These are phyloP conservation scores for Lentithecium fluviatile DNA, from an alignment of 495 filamentous ascomycete genomes.

Conservation along the genomic window DNA sequence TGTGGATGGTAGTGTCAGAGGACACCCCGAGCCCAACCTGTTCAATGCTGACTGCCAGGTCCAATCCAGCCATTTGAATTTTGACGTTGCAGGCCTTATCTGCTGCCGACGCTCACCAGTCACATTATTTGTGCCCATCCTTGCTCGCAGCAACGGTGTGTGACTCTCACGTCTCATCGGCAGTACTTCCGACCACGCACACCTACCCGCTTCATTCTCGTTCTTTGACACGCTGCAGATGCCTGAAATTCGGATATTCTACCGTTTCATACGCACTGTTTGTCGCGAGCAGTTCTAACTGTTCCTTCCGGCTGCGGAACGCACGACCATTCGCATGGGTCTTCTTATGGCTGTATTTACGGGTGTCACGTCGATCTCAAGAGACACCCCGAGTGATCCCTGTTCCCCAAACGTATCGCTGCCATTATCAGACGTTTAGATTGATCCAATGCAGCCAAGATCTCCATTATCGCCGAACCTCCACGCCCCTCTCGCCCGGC, in stretches of 20 bases:
- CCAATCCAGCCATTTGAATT: not conserved
- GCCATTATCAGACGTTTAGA: constrained; percentile 1
- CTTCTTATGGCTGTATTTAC: constrained; percentile 2
- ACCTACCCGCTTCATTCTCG: not conserved
- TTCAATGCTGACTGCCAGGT: constrained; percentile 8
- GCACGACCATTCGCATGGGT: constrained; percentile 6
- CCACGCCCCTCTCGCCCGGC: not conserved
- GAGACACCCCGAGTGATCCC: not conserved
- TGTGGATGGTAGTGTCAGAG: constrained; percentile 2
- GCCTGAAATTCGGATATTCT: not conserved
- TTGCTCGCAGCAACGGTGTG: constrained; percentile 5
- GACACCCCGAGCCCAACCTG: constrained; percentile 4
- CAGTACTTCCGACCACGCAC: constrained; percentile 13
- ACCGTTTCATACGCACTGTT: not conserved
- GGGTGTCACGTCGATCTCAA: constrained; percentile 20
- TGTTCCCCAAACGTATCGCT: not conserved
- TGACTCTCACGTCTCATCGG: constrained; percentile 14
- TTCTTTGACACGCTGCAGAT: not conserved
- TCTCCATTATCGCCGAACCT: not conserved
- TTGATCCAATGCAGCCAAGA: constrained; percentile 25
- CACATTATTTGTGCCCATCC: constrained; percentile 6
- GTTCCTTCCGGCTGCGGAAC: too few relatives aligned
- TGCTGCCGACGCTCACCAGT: constrained; percentile 8
- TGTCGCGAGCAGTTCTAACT: too few relatives aligned
- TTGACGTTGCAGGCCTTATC: constrained; percentile 20